Base-by-base conservation (phyloP, 805 yeast species). In the Komagataella pastoris region DNA sequence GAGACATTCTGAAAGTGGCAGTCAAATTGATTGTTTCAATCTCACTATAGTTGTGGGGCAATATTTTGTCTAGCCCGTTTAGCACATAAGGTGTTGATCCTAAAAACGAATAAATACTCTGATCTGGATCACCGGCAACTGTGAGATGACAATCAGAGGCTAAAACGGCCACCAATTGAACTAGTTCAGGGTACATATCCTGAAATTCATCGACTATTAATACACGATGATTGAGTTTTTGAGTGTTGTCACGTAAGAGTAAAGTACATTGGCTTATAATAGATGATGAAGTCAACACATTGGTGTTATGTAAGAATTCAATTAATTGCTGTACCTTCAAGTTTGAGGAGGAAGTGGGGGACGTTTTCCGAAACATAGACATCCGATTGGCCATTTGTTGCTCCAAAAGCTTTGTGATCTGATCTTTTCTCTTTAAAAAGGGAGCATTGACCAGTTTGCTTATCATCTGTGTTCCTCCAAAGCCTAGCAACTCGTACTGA, bases 191-290 rank as follows among this genome's bases (percentile, higher is more conserved):
- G 55, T 80, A 77, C 60, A 84, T 70, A 62, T 85, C 91, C 60
- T 85, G 91, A 58, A 80, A 81, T 60, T 85, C 91, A 65, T 85
- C 91, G 10, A 85, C 80, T 1, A 85, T 62, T 0, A 82, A 70
- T 1, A 71, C 66, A 50, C 71, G 70, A 55, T 64, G 66, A 3
- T 59, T 54, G 1, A 46, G 23, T n/a, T 24, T 24, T 46, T 46
- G 21, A 17, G 30, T 5, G 24, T 46, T 18, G 10, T 14, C 4
- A n/a, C 47, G 30, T 46, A 19, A 18, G 7, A 24, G 47, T 21
- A 46, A n/a, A 6, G 47, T 46, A 17, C 24, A 19, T 46, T 46
- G 17, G n/a, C 47, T 21, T 21, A 46, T 14, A n/a, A 21, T 46
- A 46, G 21, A 46, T 6, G 24, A 21, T 10, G 21, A 14, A n/a